Evolutionary conservation across 495 filamentous ascomycete genomes (phyloP).

Genomic region (Lophiotrema nucula): DNA sequence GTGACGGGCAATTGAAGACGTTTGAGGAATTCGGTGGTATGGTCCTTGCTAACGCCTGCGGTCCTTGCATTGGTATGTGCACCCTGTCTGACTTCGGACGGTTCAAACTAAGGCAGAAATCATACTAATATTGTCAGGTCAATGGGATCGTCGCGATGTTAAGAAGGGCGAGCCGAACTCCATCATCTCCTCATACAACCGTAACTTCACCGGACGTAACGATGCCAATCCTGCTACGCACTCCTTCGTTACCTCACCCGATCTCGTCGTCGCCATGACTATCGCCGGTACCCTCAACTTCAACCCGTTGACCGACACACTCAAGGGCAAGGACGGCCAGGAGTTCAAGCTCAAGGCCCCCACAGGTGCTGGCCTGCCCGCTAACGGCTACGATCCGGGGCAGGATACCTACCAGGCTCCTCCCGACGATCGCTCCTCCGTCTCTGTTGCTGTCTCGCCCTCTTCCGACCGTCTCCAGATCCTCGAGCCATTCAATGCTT

Average conservation of each 20-base stretch:
- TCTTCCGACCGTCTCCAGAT: slow-evolving; percentile 91
- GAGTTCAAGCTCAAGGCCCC: slow-evolving; percentile 85
- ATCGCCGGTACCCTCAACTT: slow-evolving; percentile 90
- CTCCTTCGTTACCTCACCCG: slow-evolving; percentile 97
- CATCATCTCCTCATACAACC: slow-evolving; percentile 95
- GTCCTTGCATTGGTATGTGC: slow-evolving; percentile 70
- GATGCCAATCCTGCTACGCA: slow-evolving; percentile 98
- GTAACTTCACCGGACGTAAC: slow-evolving; percentile 99
- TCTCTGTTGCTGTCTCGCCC: slow-evolving; percentile 83
- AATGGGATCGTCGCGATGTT: slow-evolving; percentile 94
- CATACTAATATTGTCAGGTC: slow-evolving; percentile 58
- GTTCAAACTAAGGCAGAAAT: slow-evolving; percentile 37
- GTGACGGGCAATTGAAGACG: slow-evolving; percentile 92
- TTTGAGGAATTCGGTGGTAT: slow-evolving; percentile 97
- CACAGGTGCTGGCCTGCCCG: slow-evolving; percentile 77
- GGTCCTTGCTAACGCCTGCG: slow-evolving; percentile 95
- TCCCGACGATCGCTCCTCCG: slow-evolving; percentile 68
- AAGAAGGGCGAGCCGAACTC: slow-evolving; percentile 98
- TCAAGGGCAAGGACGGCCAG: slow-evolving; percentile 97
- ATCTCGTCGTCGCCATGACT: slow-evolving; percentile 89
- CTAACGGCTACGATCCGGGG: slow-evolving; percentile 85
- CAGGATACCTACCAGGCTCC: slow-evolving; percentile 96
- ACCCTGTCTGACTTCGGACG: neutral
- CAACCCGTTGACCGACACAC: slow-evolving; percentile 90
- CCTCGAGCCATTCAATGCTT: slow-evolving; percentile 77